These are phyloP conservation scores for Ophiostoma australiae DNA, from an alignment of 2,329 filamentous ascomycete species.

Conservation along the genomic window DNA sequence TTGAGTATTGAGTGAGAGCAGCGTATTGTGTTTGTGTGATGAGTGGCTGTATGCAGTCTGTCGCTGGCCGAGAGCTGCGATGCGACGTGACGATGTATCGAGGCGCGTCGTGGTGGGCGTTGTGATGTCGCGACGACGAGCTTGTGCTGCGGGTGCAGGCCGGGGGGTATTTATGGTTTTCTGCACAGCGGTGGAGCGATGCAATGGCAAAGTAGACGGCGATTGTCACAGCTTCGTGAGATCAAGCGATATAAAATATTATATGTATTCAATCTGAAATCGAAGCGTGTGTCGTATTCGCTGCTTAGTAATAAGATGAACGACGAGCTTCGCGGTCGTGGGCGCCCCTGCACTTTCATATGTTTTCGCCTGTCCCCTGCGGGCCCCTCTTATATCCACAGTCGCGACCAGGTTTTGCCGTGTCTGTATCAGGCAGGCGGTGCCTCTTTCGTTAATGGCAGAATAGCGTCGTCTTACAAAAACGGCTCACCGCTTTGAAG, in stretches of 20 bases:
- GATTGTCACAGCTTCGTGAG: neutral
- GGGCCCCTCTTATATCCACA: conserved; percentile 3
- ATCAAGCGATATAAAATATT: neutral
- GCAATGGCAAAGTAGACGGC: too few relatives aligned
- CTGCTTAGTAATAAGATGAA: conserved; percentile 2
- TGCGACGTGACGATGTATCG: neutral
- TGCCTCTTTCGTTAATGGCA: neutral
- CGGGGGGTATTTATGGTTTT: neutral
- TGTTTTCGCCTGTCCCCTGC: neutral
- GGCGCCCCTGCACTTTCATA: neutral
- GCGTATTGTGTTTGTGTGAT: neutral
- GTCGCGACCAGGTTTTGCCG: neutral
- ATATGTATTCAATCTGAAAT: neutral
- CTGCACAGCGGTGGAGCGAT: too few relatives aligned
- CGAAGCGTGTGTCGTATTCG: neutral
- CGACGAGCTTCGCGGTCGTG: neutral
- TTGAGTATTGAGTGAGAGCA: conserved; percentile 23
- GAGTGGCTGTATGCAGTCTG: neutral
- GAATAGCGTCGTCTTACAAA: neutral
- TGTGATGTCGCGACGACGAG: neutral
- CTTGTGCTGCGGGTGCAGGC: neutral
- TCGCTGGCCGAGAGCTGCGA: neutral
- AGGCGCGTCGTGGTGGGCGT: neutral
- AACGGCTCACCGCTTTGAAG: neutral
- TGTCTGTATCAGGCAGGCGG: neutral